Evolutionary conservation across 1,284 basidiomycete species (phyloP).

Genomic region (Fomitopsis palustris): DNA sequence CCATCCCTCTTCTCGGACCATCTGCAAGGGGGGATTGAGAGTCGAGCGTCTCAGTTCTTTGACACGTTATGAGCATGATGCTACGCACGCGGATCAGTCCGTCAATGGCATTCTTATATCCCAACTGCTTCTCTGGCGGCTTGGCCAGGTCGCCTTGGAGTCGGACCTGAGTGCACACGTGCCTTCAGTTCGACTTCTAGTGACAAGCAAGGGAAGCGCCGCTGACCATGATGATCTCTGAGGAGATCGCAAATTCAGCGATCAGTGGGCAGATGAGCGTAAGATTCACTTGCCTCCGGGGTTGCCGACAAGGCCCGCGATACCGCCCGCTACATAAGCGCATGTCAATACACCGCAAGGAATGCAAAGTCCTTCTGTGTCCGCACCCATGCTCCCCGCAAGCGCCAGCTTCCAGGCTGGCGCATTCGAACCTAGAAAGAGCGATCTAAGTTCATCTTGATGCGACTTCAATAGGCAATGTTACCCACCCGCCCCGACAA

Average conservation of each 20-base stretch:
- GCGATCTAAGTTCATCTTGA: background rate
- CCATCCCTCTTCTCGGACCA: constrained; percentile 81
- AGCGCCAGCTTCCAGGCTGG: constrained; percentile 80
- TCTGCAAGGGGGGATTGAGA: constrained; percentile 48
- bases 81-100: constrained; percentile 71
- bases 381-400: constrained; percentile 79
- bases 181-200: background rate
- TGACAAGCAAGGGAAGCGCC: background rate
- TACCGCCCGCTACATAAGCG: constrained; percentile 57
- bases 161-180: constrained; percentile 41
- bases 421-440: constrained; percentile 45
- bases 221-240: constrained; percentile 79
- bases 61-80: background rate
- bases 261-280: background rate
- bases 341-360: background rate
- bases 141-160: constrained; percentile 89
- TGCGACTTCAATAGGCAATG: background rate
- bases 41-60: background rate
- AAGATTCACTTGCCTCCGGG: constrained; percentile 61
- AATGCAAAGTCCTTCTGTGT: constrained; percentile 10
- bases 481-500: constrained; percentile 56
- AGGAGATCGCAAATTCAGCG: background rate
- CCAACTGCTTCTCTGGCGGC: constrained; percentile 77
- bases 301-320: constrained; percentile 83
- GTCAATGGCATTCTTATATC: constrained; percentile 86